Conservation (phyloP, 2,329 filamentous ascomycete species). For the Plenodomus biglobosus region DNA sequence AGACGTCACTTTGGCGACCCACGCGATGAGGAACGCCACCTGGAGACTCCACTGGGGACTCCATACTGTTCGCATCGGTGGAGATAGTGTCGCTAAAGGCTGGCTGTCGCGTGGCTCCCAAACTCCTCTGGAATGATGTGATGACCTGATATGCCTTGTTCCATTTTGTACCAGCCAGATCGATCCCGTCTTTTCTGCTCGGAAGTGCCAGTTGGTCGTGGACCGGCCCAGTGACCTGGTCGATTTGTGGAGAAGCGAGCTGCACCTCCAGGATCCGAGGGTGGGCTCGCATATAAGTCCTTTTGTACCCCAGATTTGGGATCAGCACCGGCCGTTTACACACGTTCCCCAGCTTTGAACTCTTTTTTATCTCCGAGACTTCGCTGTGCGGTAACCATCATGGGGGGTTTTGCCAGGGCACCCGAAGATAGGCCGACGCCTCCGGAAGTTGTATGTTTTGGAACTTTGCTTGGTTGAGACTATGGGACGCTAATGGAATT, state of each 20-base stretch:
- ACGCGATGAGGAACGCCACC: constrained; percentile 14
- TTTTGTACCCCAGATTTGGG: constrained; percentile 25
- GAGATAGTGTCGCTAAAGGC: not conserved
- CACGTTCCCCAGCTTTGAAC: constrained; percentile 3
- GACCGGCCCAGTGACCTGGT: constrained; percentile 13
- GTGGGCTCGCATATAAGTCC: constrained; percentile 18
- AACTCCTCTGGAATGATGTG: not conserved
- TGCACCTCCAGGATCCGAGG: constrained; percentile 1
- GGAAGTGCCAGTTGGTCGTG: constrained; percentile 11
- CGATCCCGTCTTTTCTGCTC: constrained; percentile 7
- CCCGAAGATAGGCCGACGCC: constrained; percentile 60
- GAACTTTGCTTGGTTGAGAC: not conserved
- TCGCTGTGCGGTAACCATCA: constrained; percentile 11
- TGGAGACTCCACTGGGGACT: constrained; percentile 23
- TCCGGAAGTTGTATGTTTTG: constrained; percentile 49
- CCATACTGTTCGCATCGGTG: constrained; percentile 1
- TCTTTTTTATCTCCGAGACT: not conserved
- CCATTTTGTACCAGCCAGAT: constrained; percentile 4
- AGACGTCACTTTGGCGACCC: constrained; percentile 11
- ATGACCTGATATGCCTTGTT: constrained; percentile 10
- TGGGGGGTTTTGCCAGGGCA: constrained; percentile 49
- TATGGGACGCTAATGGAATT: constrained; percentile 5
- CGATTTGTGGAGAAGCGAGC: constrained; percentile 23
- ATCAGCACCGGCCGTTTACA: constrained; percentile 13
- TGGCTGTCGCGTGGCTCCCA: not conserved